Conservation (phyloP, 306 rosid genomes). For the Acacia crassicarpa region DNA sequence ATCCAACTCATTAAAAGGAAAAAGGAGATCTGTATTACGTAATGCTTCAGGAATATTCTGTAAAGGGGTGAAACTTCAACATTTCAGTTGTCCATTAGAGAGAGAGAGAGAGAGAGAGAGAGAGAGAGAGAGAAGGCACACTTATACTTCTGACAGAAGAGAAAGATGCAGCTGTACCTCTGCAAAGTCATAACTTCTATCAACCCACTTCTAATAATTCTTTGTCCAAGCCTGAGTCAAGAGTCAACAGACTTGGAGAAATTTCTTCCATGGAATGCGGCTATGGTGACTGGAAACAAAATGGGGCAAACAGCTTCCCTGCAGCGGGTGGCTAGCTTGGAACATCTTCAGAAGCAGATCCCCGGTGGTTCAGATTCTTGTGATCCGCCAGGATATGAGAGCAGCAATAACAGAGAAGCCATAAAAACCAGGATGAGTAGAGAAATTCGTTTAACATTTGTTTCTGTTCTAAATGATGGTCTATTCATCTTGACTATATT, state of each 20-base stretch:
- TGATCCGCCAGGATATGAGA: slow-evolving; percentile 51
- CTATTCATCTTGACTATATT: slow-evolving; percentile 38
- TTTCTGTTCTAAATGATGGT: slow-evolving; percentile 32
- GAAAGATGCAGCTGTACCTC: slow-evolving; percentile 74
- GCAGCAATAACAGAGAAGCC: slow-evolving; percentile 35
- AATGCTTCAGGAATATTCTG: too few relatives aligned
- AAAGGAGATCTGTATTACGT: too few relatives aligned
- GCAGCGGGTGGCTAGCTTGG: slow-evolving; percentile 96
- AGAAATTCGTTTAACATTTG: slow-evolving; percentile 25
- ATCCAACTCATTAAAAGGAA: too few relatives aligned
- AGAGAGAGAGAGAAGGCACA: too few relatives aligned
- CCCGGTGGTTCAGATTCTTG: slow-evolving; percentile 48
- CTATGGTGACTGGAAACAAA: slow-evolving; percentile 53
- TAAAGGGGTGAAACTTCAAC: too few relatives aligned
- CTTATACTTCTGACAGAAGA: too few relatives aligned
- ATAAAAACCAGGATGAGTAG: not conserved
- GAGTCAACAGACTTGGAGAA: slow-evolving; percentile 48
- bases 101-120: too few relatives aligned
- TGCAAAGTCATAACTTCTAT: slow-evolving; percentile 60
- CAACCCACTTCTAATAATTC: slow-evolving; percentile 49
- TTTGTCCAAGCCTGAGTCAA: slow-evolving; percentile 41
- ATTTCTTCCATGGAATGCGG: slow-evolving; percentile 55
- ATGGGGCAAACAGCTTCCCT: slow-evolving; percentile 57
- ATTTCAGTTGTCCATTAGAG: too few relatives aligned
- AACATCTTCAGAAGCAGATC: slow-evolving; percentile 87